phyloP scores from a whole-genome alignment of 2,329 filamentous ascomycete genomes.

The Capronia americana region DNA sequence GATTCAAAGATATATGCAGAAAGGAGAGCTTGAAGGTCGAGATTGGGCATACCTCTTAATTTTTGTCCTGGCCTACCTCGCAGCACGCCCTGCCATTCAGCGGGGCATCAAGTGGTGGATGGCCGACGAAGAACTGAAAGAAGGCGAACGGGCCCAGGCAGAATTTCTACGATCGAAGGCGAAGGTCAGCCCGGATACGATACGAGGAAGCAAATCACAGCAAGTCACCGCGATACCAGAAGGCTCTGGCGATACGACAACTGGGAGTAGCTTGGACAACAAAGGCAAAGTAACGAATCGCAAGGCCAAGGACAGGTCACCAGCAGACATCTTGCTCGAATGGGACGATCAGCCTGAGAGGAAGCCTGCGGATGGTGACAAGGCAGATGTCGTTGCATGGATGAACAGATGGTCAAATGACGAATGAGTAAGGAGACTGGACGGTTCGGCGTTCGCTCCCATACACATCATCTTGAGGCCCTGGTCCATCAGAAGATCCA shows the following conservation, averaged over 20 bases:
- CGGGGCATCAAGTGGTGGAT: conserved; percentile 34
- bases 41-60: conserved; percentile 36
- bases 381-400: conserved; percentile 38
- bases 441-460: background rate
- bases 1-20: conserved; percentile 40
- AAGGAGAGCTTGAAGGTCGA: conserved; percentile 36
- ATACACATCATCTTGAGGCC: background rate
- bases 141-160: conserved; percentile 28
- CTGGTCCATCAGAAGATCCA: background rate
- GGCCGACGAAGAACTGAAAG: conserved; percentile 25
- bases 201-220: conserved; percentile 32
- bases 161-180: conserved; percentile 33
- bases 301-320: conserved; percentile 39
- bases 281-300: conserved; percentile 33
- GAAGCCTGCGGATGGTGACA: conserved; percentile 29
- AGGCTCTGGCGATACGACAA: conserved; percentile 18
- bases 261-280: conserved; percentile 26
- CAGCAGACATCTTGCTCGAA: conserved; percentile 37
- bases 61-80: conserved; percentile 37
- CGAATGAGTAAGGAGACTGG: conserved; percentile 7
- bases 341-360: conserved; percentile 40
- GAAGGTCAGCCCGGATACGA: conserved; percentile 36
- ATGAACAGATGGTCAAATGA: conserved; percentile 39
- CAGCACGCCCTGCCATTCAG: conserved; percentile 36
- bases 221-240: conserved; percentile 26